A percentile compares a stretch with the other conserved stretches of the same genome.
Evolutionary conservation across 192 early-diverging fungal species (phyloP).

Genomic region (Coemansia sp.): DNA sequence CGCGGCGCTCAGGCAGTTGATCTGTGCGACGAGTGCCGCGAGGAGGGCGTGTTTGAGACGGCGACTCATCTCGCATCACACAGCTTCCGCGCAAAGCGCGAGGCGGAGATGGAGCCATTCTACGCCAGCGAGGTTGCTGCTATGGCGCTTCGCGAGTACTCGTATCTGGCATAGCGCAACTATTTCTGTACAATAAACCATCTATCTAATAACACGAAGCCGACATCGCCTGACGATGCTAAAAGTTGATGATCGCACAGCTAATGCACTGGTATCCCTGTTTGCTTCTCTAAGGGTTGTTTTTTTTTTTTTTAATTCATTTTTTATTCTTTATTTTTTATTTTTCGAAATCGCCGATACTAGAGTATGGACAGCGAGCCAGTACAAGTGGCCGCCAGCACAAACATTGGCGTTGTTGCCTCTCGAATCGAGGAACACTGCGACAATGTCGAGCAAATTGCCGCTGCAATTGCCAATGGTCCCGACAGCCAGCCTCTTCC

Average conservation of each 20-base stretch:
- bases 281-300: not conserved
- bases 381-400: not conserved
- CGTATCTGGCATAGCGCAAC: slow-evolving; percentile 38
- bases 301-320: no score
- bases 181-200: slow-evolving; percentile 4
- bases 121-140: slow-evolving; percentile 54
- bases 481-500: not conserved
- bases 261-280: no score
- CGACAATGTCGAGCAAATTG: slow-evolving; percentile 5
- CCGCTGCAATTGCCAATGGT: not conserved
- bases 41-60: slow-evolving; percentile 58
- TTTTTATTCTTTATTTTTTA: no score
- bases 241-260: no score
- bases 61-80: slow-evolving; percentile 29
- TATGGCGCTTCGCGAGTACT: slow-evolving; percentile 45
- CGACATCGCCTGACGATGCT: no score
- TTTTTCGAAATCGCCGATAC: not conserved
- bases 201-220: not conserved
- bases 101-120: slow-evolving; percentile 56
- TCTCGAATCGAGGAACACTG: not conserved
- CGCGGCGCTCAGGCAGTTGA: slow-evolving; percentile 66
- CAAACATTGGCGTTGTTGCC: not conserved
- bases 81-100: slow-evolving; percentile 30
- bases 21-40: slow-evolving; percentile 69
- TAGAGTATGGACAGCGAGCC: not conserved